These are phyloP conservation scores for Aspergillus sp. DNA, from an alignment of 2,329 filamentous ascomycete species.

Conservation along the genomic window DNA sequence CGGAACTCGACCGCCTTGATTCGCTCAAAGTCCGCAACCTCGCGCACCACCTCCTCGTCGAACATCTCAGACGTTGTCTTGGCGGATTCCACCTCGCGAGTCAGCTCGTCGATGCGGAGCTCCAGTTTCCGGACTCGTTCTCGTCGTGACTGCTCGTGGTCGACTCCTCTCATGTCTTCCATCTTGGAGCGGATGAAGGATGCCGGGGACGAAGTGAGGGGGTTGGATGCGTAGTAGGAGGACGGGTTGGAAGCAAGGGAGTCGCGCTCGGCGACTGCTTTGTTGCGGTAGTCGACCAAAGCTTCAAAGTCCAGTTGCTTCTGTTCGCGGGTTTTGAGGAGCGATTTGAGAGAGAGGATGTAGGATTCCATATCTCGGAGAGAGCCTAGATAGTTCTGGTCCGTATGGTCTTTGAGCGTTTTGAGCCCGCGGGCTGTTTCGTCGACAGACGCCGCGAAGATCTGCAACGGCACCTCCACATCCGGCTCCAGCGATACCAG, in stretches of 20 bases:
- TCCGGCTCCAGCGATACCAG: constrained; percentile 82
- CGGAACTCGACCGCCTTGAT: constrained; percentile 94
- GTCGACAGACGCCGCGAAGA: constrained; percentile 78
- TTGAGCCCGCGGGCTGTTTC: constrained; percentile 71
- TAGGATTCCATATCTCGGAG: constrained; percentile 95
- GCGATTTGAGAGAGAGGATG: constrained; percentile 71
- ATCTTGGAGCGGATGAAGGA: constrained; percentile 89
- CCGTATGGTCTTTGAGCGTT: constrained; percentile 77
- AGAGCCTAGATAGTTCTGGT: constrained; percentile 89
- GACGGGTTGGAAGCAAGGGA: constrained; percentile 57
- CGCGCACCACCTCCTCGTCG: constrained; percentile 89
- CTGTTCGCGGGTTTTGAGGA: constrained; percentile 88
- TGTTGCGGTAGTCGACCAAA: constrained; percentile 88
- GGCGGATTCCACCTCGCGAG: constrained; percentile 76
- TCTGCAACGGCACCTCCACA: constrained; percentile 70
- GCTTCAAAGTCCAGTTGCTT: constrained; percentile 98
- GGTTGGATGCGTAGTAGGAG: constrained; percentile 47
- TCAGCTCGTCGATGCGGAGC: constrained; percentile 84
- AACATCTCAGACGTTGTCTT: constrained; percentile 85
- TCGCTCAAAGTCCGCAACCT: constrained; percentile 87
- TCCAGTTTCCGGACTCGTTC: constrained; percentile 86
- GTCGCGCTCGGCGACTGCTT: constrained; percentile 80
- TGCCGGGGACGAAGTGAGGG: constrained; percentile 56
- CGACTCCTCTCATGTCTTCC: constrained; percentile 91
- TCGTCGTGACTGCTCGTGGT: constrained; percentile 83